phyloP scores from a whole-genome alignment of 345 rosid species.

The Pistacia integerrima region DNA sequence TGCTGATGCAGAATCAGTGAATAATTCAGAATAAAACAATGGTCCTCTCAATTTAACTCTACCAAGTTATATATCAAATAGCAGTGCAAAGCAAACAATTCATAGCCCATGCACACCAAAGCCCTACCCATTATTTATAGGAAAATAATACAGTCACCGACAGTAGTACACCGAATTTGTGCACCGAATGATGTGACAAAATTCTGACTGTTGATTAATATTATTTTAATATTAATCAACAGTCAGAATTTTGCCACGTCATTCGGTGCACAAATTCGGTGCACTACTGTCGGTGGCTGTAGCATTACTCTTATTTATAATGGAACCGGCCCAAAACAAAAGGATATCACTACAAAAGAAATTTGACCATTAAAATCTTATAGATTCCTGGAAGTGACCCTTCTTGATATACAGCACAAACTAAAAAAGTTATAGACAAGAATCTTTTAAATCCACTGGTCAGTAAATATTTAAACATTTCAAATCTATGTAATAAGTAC shows the following conservation, averaged over 20 bases:
- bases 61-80: constrained; percentile 2
- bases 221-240: too few relatives aligned
- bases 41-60: background rate
- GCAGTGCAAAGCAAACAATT: background rate
- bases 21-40: background rate
- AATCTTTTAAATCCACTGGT: background rate
- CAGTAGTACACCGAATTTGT: too few relatives aligned
- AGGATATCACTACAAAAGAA: constrained; percentile 1
- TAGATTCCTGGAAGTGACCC: background rate
- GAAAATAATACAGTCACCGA: too few relatives aligned
- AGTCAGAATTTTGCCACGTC: too few relatives aligned
- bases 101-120: background rate
- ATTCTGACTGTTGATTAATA: too few relatives aligned
- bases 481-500: background rate
- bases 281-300: too few relatives aligned
- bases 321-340: background rate
- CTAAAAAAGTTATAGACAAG: background rate
- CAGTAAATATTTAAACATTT: background rate
- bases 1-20: constrained; percentile 37
- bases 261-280: too few relatives aligned
- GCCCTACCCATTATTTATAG: background rate
- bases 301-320: background rate
- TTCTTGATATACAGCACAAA: background rate
- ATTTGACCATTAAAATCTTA: background rate
- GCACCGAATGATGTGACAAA: too few relatives aligned